phyloP scores from a whole-genome alignment of 768 basidiomycete species.

The Boletus sensibilis region DNA sequence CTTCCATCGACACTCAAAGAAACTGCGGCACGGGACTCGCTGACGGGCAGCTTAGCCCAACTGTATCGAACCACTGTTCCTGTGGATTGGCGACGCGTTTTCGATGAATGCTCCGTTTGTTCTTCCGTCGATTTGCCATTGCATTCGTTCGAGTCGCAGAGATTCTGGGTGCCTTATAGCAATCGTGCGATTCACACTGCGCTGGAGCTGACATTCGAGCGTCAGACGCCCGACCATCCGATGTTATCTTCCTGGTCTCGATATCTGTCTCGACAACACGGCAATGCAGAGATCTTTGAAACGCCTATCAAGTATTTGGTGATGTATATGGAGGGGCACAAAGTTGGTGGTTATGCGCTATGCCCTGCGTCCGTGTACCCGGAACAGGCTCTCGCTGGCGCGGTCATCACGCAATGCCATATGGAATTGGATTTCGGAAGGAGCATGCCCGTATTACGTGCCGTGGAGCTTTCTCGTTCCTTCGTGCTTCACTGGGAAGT shows the following conservation, averaged over 20 bases:
- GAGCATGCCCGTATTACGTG: constrained; percentile 38
- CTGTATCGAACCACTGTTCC: constrained; percentile 44
- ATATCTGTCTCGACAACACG: constrained; percentile 36
- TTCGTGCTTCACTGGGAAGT: constrained; percentile 45
- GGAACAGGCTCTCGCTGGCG: constrained; percentile 51
- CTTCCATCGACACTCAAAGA: constrained; percentile 52
- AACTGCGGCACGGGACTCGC: constrained; percentile 42
- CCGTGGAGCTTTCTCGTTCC: constrained; percentile 51
- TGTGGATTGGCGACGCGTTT: constrained; percentile 58
- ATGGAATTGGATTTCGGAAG: constrained; percentile 34
- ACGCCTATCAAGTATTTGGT: constrained; percentile 49
- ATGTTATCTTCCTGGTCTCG: constrained; percentile 46
- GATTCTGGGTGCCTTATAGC: constrained; percentile 55
- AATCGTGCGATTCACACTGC: constrained; percentile 18
- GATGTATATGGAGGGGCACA: constrained; percentile 52
- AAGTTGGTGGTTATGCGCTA: constrained; percentile 50
- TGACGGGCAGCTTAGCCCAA: constrained; percentile 46
- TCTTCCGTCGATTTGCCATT: constrained; percentile 54
- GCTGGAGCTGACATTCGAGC: neutral
- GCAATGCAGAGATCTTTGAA: constrained; percentile 47
- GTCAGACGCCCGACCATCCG: constrained; percentile 27
- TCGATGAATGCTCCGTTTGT: constrained; percentile 41
- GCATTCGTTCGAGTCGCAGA: constrained; percentile 58
- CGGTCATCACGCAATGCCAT: constrained; percentile 37
- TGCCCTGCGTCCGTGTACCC: constrained; percentile 69